Conservation (phyloP, 2,329 filamentous ascomycete species). For the Sphaerulina populicola region DNA sequence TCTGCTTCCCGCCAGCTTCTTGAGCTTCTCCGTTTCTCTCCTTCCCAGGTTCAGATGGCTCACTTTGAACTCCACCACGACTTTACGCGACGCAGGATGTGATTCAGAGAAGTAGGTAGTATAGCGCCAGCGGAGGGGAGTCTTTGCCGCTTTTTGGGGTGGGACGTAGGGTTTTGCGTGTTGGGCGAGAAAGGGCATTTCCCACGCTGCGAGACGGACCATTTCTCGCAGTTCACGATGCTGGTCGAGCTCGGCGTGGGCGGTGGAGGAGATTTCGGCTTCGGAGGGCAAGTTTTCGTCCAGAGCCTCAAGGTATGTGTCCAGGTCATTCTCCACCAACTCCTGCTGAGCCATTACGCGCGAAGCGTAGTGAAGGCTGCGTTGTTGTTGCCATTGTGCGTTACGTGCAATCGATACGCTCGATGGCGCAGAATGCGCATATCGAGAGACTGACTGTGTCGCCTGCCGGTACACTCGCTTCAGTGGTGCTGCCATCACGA, state of each 20-base stretch:
- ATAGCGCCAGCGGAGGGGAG: slow-evolving; percentile 82
- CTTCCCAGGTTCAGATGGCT: slow-evolving; percentile 48
- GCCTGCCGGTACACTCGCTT: slow-evolving; percentile 27
- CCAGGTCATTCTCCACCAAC: slow-evolving; percentile 9
- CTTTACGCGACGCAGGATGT: slow-evolving; percentile 86
- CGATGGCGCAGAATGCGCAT: background rate
- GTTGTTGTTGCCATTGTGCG: slow-evolving; percentile 15
- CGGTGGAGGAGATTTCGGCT: slow-evolving; percentile 72
- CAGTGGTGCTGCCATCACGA: slow-evolving; percentile 26
- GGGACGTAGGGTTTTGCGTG: slow-evolving; percentile 72
- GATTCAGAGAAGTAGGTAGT: slow-evolving; percentile 92
- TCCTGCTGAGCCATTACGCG: slow-evolving; percentile 7
- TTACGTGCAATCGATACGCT: slow-evolving; percentile 1
- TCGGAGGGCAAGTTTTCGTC: slow-evolving; percentile 50
- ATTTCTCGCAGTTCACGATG: slow-evolving; percentile 85
- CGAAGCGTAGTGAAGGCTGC: slow-evolving; percentile 10
- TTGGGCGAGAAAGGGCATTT: slow-evolving; percentile 80
- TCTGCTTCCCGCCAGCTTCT: slow-evolving; percentile 74
- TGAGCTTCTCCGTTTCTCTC: slow-evolving; percentile 67
- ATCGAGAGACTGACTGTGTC: slow-evolving; percentile 17
- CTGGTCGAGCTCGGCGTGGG: slow-evolving; percentile 78
- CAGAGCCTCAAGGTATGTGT: slow-evolving; percentile 12
- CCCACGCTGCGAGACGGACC: slow-evolving; percentile 80
- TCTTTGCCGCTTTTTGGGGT: slow-evolving; percentile 45
- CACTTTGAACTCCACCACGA: slow-evolving; percentile 82